phyloP scores from a whole-genome alignment of 768 basidiomycete genomes.

The Tricholoma flavovirens region DNA sequence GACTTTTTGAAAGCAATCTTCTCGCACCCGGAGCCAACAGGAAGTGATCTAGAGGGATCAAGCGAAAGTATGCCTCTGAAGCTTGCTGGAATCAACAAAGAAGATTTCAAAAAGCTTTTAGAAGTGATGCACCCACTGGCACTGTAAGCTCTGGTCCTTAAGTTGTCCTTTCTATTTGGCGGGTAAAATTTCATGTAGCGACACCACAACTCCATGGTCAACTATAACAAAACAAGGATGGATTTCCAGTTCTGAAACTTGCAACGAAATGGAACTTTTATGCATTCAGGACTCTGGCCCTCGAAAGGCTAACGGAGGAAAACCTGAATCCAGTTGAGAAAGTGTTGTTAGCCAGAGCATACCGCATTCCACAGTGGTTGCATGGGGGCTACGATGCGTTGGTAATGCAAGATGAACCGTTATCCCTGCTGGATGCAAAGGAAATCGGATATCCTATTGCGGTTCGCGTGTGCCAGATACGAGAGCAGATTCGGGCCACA shows the following conservation, averaged over 20 bases:
- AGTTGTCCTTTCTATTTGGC: no score
- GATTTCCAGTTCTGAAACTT: constrained; percentile 32
- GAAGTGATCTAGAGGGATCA: constrained; percentile 13
- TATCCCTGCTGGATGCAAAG: constrained; percentile 20
- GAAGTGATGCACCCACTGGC: constrained; percentile 24
- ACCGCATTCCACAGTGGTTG: constrained; percentile 29
- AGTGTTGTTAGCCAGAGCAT: constrained; percentile 26
- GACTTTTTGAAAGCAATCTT: constrained; percentile 13
- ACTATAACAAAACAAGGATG: constrained; percentile 20
- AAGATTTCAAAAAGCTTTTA: constrained; percentile 21
- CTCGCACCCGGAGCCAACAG: constrained; percentile 13
- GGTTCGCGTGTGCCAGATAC: constrained; percentile 13
- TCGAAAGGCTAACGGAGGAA: constrained; percentile 18
- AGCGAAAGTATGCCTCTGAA: constrained; percentile 19
- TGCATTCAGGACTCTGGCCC: constrained; percentile 23
- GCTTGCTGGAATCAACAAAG: constrained; percentile 16
- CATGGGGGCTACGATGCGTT: constrained; percentile 20
- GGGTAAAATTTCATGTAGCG: background rate
- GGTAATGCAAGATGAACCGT: constrained; percentile 16
- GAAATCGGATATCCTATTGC: constrained; percentile 20
- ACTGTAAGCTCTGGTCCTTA: constrained; percentile 12
- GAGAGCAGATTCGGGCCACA: constrained; percentile 12
- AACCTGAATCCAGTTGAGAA: constrained; percentile 20
- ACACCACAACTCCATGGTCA: background rate
- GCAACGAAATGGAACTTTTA: constrained; percentile 33